Conservation (phyloP, 768 basidiomycete genomes). For the Boletus sp. region DNA sequence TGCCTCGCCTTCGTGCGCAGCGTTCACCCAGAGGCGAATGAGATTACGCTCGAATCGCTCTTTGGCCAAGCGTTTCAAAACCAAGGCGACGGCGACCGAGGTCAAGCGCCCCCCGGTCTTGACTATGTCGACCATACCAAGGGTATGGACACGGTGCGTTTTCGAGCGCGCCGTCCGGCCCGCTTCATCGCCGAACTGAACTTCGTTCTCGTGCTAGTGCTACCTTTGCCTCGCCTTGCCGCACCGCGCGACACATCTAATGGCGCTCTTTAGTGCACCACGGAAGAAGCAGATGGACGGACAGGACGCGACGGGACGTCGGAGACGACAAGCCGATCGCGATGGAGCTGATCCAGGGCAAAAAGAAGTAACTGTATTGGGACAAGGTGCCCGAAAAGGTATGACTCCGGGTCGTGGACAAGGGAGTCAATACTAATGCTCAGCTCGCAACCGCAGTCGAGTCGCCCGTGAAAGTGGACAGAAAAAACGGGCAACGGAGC, state of each 20-base stretch:
- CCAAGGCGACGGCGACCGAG: not conserved
- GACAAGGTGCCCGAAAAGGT: slow-evolving; percentile 76
- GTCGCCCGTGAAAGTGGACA: not conserved
- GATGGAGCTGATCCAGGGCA: slow-evolving; percentile 60
- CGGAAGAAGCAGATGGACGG: slow-evolving; percentile 46
- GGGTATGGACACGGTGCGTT: slow-evolving; percentile 66
- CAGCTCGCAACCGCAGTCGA: not conserved
- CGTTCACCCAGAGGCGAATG: slow-evolving; percentile 74
- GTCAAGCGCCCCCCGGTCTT: slow-evolving; percentile 35
- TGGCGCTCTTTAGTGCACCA: slow-evolving; percentile 41
- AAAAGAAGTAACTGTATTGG: slow-evolving; percentile 74
- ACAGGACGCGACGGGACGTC: slow-evolving; percentile 51
- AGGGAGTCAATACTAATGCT: slow-evolving; percentile 25
- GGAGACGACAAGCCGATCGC: slow-evolving; percentile 32
- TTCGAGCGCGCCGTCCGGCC: too few relatives aligned
- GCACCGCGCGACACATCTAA: slow-evolving; percentile 42
- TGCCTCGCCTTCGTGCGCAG: slow-evolving; percentile 73
- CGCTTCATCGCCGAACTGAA: not conserved
- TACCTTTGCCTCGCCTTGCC: slow-evolving; percentile 65
- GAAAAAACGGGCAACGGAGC: slow-evolving; percentile 19
- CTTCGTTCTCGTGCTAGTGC: slow-evolving; percentile 45
- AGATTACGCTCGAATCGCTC: slow-evolving; percentile 67
- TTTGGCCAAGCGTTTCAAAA: slow-evolving; percentile 45
- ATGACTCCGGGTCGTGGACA: slow-evolving; percentile 56
- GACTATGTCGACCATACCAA: slow-evolving; percentile 83